Evolutionary conservation across 768 basidiomycete species (phyloP), one percentile per base, ranked within the genome.

Genomic region (Suillus alpinus): DNA sequence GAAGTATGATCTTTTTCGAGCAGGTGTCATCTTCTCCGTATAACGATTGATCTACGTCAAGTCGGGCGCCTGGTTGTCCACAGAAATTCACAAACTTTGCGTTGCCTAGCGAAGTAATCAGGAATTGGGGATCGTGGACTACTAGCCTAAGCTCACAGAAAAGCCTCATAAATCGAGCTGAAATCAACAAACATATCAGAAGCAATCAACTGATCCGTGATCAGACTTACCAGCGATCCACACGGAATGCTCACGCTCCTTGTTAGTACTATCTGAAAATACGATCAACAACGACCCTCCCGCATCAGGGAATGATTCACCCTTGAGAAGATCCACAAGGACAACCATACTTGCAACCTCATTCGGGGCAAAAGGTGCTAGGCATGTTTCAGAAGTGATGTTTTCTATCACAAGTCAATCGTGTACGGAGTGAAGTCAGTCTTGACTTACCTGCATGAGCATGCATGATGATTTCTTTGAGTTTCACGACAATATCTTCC

Each of bases 91-190:
- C 53, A 46, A 77, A 76, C 20, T 68, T 65, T 13, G 70, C 68
- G n/a, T 64, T 51, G 20, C 53, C 75, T 77, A 12, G n/a, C 18
- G 53, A 34, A 59, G 58, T n/a, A 6, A 23, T 47, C 12, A 20
- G 36, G 1, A 29, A 14, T 55, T 29, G 18, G 32, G 13, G 26
- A 7, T 29, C 10, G 26, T 20, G 4, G 12, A 34, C 31, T 31
- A 26, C 23, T 26, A 12, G 26, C 46, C 2, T 0, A 23, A 16
- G 62, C 70, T 52, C 63, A 80, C 81, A 65, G 58, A 80, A 80
- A 14, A 75, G 63, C 50, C 67, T 71, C 81, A 84, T 80, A 6
- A 81, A 61, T n/a, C 78, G 75, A 34, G 73, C 80, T 82, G 56
- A 56, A 16, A 65, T 20, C 16, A 37, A 6, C 2, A n/a, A 51